Evolutionary conservation across 352 stramenopile species (phyloP).

Genomic region (Thraustochytrium striatum): DNA sequence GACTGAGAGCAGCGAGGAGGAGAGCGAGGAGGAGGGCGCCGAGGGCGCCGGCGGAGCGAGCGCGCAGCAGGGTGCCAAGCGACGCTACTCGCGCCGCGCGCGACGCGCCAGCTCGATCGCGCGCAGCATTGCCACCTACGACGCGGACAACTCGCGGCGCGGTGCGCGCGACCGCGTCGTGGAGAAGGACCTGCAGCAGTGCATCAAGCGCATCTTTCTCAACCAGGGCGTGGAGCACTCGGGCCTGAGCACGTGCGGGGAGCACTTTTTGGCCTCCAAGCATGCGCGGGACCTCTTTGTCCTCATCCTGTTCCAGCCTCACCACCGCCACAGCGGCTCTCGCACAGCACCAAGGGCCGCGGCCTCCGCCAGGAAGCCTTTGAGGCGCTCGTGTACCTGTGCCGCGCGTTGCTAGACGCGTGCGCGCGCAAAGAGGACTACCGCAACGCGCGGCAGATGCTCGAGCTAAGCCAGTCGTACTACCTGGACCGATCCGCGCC

Average conservation of each 20-base stretch:
- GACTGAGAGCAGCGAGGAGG: too few relatives aligned
- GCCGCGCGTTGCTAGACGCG: slow-evolving; percentile 18
- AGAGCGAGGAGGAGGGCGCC: too few relatives aligned
- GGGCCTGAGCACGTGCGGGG: slow-evolving; percentile 5
- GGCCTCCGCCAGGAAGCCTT: slow-evolving; percentile 27
- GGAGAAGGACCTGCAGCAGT: slow-evolving; percentile 15
- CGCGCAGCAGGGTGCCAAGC: too few relatives aligned
- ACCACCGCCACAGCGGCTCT: neutral
- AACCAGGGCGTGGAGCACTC: slow-evolving; percentile 20
- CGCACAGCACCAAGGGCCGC: neutral
- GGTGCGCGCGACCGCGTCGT: slow-evolving; percentile 7
- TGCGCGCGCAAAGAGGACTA: slow-evolving; percentile 20
- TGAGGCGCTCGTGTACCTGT: slow-evolving; percentile 27
- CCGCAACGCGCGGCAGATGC: slow-evolving; percentile 37
- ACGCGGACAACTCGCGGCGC: neutral
- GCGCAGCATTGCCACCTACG: neutral
- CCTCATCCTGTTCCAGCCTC: slow-evolving; percentile 38
- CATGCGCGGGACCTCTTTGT: slow-evolving; percentile 39
- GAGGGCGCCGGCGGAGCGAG: too few relatives aligned
- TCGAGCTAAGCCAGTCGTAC: slow-evolving; percentile 36
- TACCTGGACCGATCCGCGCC: slow-evolving; percentile 30
- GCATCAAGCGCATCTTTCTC: slow-evolving; percentile 38
- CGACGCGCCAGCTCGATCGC: neutral
- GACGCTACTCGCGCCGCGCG: too few relatives aligned
- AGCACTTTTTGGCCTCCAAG: slow-evolving; percentile 7